Evolutionary conservation across 2,329 filamentous ascomycete genomes (phyloP), one percentile per base, ranked within the genome.

Genomic region (Byssochlamys sp.): DNA sequence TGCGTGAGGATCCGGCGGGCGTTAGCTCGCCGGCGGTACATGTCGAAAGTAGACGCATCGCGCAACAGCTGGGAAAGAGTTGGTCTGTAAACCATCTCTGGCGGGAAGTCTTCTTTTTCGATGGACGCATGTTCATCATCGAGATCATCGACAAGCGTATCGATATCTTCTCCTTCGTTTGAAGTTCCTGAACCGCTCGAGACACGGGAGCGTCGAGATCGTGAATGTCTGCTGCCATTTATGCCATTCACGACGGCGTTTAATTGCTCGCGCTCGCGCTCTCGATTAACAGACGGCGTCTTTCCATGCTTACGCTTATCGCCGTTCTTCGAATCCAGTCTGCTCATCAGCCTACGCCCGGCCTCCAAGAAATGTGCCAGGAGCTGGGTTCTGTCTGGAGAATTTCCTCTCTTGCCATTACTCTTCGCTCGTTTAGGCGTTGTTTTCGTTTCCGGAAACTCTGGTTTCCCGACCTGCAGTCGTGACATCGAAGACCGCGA

Each of bases 41-140:
- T 70, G 56, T 75, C 73, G 59, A 79, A 79, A 7, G 72, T 78
- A 35, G 77, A 78, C 12, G 78, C 79, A 67, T 82, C 79, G 29
- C 76, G 74, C 53, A 78, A 66, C 62, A 82, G 67, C 59, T 80
- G 77, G 6, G 78, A 79, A 52, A 80, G 72, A 12, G 79, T 78
- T 7, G 77, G 80, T 51, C 73, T 73, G 59, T 78, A 80, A 12
- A 77, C 67, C 61, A 78, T 70, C 56, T 75, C 71, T 1, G 68
- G 66, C 0, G 71, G 68, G n/a, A 66, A 56, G 31, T 66, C 61
- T 28, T 61, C 60, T 58, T 67, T 68, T 31, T 63, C 67, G 53
- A 72, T 61, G 11, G 58, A 60, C 49, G 62, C 65, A 39, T 65
- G 62, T 4, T 62, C 63, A 53, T 65, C 60, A 39, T 62, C 58